phyloP scores from a whole-genome alignment of 306 rosid species.

The Abrus pulchellus region DNA sequence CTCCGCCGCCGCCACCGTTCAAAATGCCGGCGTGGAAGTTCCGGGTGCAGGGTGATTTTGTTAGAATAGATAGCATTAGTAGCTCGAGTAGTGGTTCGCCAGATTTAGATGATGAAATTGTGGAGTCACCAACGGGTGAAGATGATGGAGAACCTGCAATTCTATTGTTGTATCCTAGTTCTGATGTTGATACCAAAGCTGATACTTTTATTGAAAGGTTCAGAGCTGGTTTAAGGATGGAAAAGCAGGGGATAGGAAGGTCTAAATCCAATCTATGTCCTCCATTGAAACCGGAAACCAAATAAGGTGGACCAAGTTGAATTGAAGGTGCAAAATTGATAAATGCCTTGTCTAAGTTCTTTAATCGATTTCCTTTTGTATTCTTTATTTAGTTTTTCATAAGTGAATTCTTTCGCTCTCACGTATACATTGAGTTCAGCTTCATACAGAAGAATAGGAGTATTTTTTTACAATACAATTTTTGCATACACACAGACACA shows the following conservation, averaged over 20 bases:
- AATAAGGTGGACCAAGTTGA: slow-evolving; percentile 34
- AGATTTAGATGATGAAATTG: slow-evolving; percentile 63
- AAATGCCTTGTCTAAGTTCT: not conserved
- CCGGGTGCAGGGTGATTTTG: slow-evolving; percentile 73
- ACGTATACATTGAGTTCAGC: slow-evolving; percentile 35
- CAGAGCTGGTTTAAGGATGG: slow-evolving; percentile 76
- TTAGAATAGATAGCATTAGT: slow-evolving; percentile 70
- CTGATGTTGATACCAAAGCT: slow-evolving; percentile 87
- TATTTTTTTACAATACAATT: slow-evolving; percentile 11
- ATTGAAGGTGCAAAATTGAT: not conserved
- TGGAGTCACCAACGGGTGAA: slow-evolving; percentile 51
- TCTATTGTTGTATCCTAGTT: slow-evolving; percentile 68
- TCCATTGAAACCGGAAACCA: slow-evolving; percentile 14
- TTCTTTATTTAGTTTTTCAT: slow-evolving; percentile 17
- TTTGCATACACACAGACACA: not conserved
- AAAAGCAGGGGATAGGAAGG: slow-evolving; percentile 59
- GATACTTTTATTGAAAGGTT: slow-evolving; percentile 75
- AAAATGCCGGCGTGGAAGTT: slow-evolving; percentile 63
- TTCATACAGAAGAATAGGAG: slow-evolving; percentile 25
- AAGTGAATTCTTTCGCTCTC: slow-evolving; percentile 31
- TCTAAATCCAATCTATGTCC: slow-evolving; percentile 60
- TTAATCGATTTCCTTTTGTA: slow-evolving; percentile 16
- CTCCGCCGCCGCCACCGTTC: slow-evolving; percentile 79
- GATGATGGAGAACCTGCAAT: slow-evolving; percentile 49
- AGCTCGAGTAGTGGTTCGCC: slow-evolving; percentile 69